Evolutionary conservation across 768 basidiomycete species (phyloP).

Genomic region (Austroboletus eburneus): DNA sequence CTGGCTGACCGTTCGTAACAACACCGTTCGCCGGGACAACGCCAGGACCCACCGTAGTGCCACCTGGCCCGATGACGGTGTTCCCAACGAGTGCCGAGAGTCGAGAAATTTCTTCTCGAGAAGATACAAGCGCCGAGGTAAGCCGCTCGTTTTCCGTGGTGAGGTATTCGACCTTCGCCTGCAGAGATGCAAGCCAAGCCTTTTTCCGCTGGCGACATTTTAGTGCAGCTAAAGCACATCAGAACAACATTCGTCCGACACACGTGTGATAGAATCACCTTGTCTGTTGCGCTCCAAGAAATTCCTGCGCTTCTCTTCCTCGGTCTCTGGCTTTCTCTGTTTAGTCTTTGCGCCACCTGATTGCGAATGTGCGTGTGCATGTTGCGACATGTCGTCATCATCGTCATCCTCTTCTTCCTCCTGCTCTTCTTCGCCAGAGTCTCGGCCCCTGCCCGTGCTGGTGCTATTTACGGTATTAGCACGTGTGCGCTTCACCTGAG

Average conservation of each 20-base stretch:
- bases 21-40: slow-evolving; percentile 29
- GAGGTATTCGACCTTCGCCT: slow-evolving; percentile 90
- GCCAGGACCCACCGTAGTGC: slow-evolving; percentile 28
- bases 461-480: slow-evolving; percentile 32
- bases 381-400: slow-evolving; percentile 26
- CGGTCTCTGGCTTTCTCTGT: slow-evolving; percentile 85
- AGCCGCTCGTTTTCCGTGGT: slow-evolving; percentile 94
- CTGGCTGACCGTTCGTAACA: slow-evolving; percentile 32
- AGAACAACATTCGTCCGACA: too few relatives aligned
- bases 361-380: slow-evolving; percentile 22
- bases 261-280: too few relatives aligned
- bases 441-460: slow-evolving; percentile 34
- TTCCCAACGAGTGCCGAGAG: slow-evolving; percentile 69
- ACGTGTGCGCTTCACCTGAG: slow-evolving; percentile 35
- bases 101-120: slow-evolving; percentile 89
- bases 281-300: slow-evolving; percentile 97
- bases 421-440: slow-evolving; percentile 32
- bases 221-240: slow-evolving; percentile 69
- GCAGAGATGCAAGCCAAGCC: slow-evolving; percentile 90
- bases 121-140: slow-evolving; percentile 76
- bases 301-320: slow-evolving; percentile 96
- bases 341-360: slow-evolving; percentile 19
- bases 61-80: slow-evolving; percentile 47
- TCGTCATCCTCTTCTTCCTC: slow-evolving; percentile 41
- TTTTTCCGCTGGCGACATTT: slow-evolving; percentile 99